phyloP scores from a whole-genome alignment of 768 basidiomycete species.

The Dacryopinax primogenitus region DNA sequence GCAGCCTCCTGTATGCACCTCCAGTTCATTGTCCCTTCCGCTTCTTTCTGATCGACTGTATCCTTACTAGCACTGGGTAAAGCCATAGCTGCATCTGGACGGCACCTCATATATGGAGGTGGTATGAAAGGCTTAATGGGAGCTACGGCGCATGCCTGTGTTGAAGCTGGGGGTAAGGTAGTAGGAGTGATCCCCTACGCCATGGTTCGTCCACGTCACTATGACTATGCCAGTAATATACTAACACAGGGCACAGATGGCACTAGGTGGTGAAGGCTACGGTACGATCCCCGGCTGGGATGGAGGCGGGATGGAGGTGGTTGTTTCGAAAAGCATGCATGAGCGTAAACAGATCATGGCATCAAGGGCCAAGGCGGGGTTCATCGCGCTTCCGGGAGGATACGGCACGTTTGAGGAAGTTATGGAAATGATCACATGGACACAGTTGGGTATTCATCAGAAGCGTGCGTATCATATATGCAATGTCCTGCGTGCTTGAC shows the following conservation, averaged over 20 bases:
- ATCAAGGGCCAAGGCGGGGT: slow-evolving; percentile 51
- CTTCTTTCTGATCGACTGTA: slow-evolving; percentile 1
- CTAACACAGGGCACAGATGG: slow-evolving; percentile 1
- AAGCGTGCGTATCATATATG: slow-evolving; percentile 44
- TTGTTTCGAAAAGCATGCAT: slow-evolving; percentile 72
- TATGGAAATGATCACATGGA: slow-evolving; percentile 88
- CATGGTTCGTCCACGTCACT: slow-evolving; percentile 38
- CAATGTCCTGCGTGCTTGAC: not conserved
- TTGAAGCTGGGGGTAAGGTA: slow-evolving; percentile 55
- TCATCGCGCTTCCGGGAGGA: slow-evolving; percentile 83
- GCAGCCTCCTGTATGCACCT: slow-evolving; percentile 54
- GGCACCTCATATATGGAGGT: slow-evolving; percentile 76
- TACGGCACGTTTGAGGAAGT: slow-evolving; percentile 95
- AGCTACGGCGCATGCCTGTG: slow-evolving; percentile 49
- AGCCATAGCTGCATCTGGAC: slow-evolving; percentile 47
- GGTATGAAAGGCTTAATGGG: slow-evolving; percentile 82
- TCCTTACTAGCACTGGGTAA: slow-evolving; percentile 55
- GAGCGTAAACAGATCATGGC: slow-evolving; percentile 91
- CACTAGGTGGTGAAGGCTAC: slow-evolving; percentile 18
- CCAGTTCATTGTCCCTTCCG: not conserved
- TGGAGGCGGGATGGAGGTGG: slow-evolving; percentile 29
- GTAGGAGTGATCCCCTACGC: slow-evolving; percentile 70
- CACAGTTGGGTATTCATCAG: slow-evolving; percentile 73
- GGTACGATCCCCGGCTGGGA: slow-evolving; percentile 17
- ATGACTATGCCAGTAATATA: not conserved